Evolutionary conservation across 2,329 filamentous ascomycete genomes (phyloP).

Genomic region (Scortechinia acanthostroma): DNA sequence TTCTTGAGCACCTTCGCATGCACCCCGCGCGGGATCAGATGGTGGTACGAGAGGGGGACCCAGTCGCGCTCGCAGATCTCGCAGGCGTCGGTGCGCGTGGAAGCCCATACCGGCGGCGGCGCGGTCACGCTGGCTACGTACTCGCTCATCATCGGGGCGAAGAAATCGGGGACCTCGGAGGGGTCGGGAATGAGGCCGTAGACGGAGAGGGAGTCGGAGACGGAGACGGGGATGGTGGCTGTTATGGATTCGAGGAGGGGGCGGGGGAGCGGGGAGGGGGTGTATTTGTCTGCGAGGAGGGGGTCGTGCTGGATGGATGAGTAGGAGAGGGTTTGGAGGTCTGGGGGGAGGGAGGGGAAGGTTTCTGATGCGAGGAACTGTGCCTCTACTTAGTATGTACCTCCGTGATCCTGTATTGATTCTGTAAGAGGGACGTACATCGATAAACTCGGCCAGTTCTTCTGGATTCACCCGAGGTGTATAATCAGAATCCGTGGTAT

Average conservation of each 20-base stretch:
- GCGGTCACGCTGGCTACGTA: slow-evolving; percentile 42
- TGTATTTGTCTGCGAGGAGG: slow-evolving; percentile 33
- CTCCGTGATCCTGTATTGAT: background rate
- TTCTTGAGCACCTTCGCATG: slow-evolving; percentile 56
- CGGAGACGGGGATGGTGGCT: slow-evolving; percentile 28
- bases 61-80: slow-evolving; percentile 57
- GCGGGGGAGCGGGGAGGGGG: slow-evolving; percentile 11
- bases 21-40: slow-evolving; percentile 53
- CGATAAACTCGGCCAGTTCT: slow-evolving; percentile 1
- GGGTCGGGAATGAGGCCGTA: slow-evolving; percentile 37
- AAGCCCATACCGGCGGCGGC: slow-evolving; percentile 43
- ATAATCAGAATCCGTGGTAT: too few relatives aligned
- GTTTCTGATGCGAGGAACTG: slow-evolving; percentile 54
- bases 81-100: slow-evolving; percentile 40
- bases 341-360: slow-evolving; percentile 41
- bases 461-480: background rate
- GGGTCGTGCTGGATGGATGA: slow-evolving; percentile 31
- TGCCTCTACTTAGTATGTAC: too few relatives aligned
- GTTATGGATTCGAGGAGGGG: slow-evolving; percentile 30
- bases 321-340: slow-evolving; percentile 42
- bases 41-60: slow-evolving; percentile 61
- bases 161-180: slow-evolving; percentile 30
- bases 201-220: slow-evolving; percentile 43
- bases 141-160: slow-evolving; percentile 37
- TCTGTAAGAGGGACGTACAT: background rate